phyloP scores from a whole-genome alignment of 208 protist genomes.

The Trypanosoma melophagium region DNA sequence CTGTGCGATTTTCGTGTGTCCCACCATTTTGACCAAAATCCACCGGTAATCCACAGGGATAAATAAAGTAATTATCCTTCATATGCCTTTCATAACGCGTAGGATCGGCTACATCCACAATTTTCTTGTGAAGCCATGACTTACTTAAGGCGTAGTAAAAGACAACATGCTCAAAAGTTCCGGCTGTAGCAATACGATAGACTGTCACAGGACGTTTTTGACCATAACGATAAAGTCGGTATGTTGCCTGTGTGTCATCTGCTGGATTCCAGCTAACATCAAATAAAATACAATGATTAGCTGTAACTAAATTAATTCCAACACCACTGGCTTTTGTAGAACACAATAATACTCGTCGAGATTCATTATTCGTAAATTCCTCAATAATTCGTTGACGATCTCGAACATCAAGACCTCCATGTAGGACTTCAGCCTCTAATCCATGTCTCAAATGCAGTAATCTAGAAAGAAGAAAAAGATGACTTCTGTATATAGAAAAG shows the following conservation, averaged over 20 bases:
- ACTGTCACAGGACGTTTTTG: constrained; percentile 88
- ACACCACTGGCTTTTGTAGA: constrained; percentile 91
- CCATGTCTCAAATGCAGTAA: constrained; percentile 35
- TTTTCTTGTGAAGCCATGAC: constrained; percentile 86
- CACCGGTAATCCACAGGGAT: constrained; percentile 60
- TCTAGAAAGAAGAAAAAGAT: constrained; percentile 48
- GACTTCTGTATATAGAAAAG: constrained; percentile 73
- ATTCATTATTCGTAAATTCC: constrained; percentile 53
- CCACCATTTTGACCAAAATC: constrained; percentile 16
- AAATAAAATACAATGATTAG: constrained; percentile 94
- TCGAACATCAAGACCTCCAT: constrained; percentile 35
- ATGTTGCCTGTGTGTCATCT: constrained; percentile 91
- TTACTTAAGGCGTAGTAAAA: constrained; percentile 86
- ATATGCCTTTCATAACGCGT: constrained; percentile 70
- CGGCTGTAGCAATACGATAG: constrained; percentile 90
- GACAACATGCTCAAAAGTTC: constrained; percentile 93
- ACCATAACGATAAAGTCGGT: constrained; percentile 93
- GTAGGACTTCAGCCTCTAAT: constrained; percentile 39
- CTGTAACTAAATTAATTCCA: constrained; percentile 92
- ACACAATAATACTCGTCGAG: constrained; percentile 77
- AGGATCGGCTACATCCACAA: constrained; percentile 77
- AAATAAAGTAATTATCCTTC: constrained; percentile 70
- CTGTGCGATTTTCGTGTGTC: background rate
- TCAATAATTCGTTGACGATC: constrained; percentile 56
- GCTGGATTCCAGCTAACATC: constrained; percentile 94